Base-by-base conservation (phyloP, 2,329 filamentous ascomycete species). In the Sordariomycetes sp. region DNA sequence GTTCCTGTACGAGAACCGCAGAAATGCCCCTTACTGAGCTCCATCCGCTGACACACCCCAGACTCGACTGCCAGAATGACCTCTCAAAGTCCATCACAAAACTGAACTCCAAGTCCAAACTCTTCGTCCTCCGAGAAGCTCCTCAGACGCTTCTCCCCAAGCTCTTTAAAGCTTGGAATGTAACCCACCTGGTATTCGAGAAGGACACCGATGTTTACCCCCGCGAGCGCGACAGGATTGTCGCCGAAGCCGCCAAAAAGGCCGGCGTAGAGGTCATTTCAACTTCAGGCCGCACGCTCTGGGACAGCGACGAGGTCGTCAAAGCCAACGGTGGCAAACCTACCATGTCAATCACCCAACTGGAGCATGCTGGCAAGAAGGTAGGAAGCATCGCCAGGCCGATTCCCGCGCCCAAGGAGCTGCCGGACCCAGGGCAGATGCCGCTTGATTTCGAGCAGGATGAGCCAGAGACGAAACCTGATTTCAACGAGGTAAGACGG, bases 101-200 rank as follows among this genome's bases (percentile, higher is more conserved):
- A 36, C 58, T 86, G n/a, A 87, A 87, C 47, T 48, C 69, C 14
- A 79, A 78, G 38, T 82, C 79, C 14, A 82, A 80, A 49, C 68
- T 88, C 1, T 77, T 84, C 40, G 68, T 88, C 17, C 62, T 88
- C 12, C 69, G 83, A 19, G 82, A 86, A 57, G 79, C 71, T 0
- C 82, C 82, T 0, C 78, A 82, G 48, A 84, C 76, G 0, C 54
- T 86, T 2, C 65, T 87, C 4, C 76, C 78, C 2, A 85, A 85
- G 53, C 59, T 87, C 2, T 82, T 86, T 64, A 74, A 75, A 45
- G 69, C 72, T 14, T 88, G 82, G 83, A 69, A 71, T 2, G 75
- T 85, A 18, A 83, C 81, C 0, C 82, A 87, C 55, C 57, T 87
- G 5, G 82, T 86, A 0, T 87, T 86, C 45, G 83, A 88, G 51